Base-by-base conservation (phyloP, 2,329 filamentous ascomycete species). In the Fusarium transvaalense region DNA sequence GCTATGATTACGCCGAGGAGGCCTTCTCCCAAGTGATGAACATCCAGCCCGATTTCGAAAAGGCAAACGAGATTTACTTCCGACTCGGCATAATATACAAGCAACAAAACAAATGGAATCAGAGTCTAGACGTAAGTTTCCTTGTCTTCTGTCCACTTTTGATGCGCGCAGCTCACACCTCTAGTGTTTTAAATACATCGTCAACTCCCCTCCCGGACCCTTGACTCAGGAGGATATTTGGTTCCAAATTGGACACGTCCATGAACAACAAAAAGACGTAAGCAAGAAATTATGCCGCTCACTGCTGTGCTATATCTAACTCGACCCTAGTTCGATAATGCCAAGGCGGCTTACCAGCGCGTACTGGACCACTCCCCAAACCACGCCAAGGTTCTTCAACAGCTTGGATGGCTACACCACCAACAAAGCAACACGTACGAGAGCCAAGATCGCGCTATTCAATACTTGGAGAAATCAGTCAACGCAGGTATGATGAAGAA, bases 1-100 rank as follows among this genome's bases (percentile, higher is more conserved):
- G 94, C 29, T 87, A 97, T 46, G 96, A 99, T 75, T 97, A 98
- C 78, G 96, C 96, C 71, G 96, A 98, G 79, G 96, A 98, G 78
- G 96, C 96, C 7, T 98, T 98, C 77, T 97, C 95, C 3, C 93
- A 98, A 77, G 96, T 99, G 66, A 98, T 99, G 96, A 91, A 93
- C 72, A 98, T 99, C 91, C 92, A 97, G 75, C 96, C 95, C 6
- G 91, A 94, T 73, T 98, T 98, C 73, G 96, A 99, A 76, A 99
- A 99, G 85, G 94, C 95, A 59, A 98, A 98, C 76, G 96, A 99
- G 79, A 98, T 99, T 55, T 99, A 98, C 80, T 99, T 99, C 82
- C 89, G 96, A 29, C 87, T 99, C 10, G 96, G 96, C n/a, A 99
- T 99, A 82, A 98, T 99, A 71, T 98, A 98, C 84, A 99, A 99